Percentiles rank a stretch among this genome's conserved stretches.
Conservation (phyloP, 2,329 filamentous ascomycete genomes). For the Aaosphaeria arxii region DNA sequence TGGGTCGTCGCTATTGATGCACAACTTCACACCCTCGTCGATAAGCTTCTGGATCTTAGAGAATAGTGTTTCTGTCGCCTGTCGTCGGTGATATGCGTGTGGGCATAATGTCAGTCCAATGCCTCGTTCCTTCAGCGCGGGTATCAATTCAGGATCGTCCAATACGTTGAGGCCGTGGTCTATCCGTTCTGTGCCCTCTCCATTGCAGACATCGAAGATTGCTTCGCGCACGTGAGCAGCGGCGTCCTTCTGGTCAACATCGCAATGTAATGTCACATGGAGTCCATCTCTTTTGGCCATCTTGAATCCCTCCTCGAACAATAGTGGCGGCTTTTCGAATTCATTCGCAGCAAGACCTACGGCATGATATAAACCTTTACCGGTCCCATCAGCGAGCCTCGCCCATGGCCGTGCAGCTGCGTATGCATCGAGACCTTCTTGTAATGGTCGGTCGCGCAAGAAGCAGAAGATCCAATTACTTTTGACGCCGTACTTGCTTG, state of each 20-base stretch:
- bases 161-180: conserved; percentile 43
- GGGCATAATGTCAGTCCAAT: conserved; percentile 44
- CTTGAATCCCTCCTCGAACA: conserved; percentile 44
- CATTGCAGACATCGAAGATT: conserved; percentile 23
- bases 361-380: conserved; percentile 41
- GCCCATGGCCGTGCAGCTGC: conserved; percentile 38
- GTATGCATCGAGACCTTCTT: conserved; percentile 41
- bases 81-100: conserved; percentile 41
- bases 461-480: conserved; percentile 44
- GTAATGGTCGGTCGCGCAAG: conserved; percentile 39
- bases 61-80: conserved; percentile 44
- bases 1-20: conserved; percentile 50
- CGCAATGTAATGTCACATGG: conserved; percentile 50
- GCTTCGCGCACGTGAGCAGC: conserved; percentile 44
- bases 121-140: conserved; percentile 23
- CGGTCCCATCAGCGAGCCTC: conserved; percentile 5
- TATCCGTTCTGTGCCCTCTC: conserved; percentile 34
- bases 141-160: conserved; percentile 33
- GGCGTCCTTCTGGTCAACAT: conserved; percentile 50
- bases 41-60: conserved; percentile 44
- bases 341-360: conserved; percentile 50
- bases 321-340: conserved; percentile 43
- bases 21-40: conserved; percentile 46
- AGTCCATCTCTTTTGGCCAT: conserved; percentile 41
- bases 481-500: conserved; percentile 1